A percentile compares a stretch with the other conserved stretches of the same genome.
Evolutionary conservation across 2,329 filamentous ascomycete species (phyloP).

Genomic region (Lasiodiplodia gonubiensis): DNA sequence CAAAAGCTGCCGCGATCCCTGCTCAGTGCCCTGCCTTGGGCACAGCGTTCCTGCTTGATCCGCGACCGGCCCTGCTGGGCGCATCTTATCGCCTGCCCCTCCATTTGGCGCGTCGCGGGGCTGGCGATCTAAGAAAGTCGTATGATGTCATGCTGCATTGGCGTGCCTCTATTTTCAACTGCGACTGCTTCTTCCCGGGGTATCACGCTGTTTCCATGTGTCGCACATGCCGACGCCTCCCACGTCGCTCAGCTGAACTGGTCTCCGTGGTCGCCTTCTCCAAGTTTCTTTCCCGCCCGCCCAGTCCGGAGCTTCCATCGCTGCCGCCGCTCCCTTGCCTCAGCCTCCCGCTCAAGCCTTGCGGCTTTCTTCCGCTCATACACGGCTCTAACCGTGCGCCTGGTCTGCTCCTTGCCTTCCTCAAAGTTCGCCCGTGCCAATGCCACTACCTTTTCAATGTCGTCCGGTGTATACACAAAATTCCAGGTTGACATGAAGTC

Average conservation of each 20-base stretch:
- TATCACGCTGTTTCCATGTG: slow-evolving; percentile 19
- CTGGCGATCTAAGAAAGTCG: slow-evolving; percentile 8
- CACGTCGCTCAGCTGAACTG: slow-evolving; percentile 63
- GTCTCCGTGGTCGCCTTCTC: slow-evolving; percentile 62
- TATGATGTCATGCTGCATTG: slow-evolving; percentile 23
- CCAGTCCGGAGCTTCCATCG: slow-evolving; percentile 52
- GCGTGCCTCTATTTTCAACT: slow-evolving; percentile 23
- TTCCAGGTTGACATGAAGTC: slow-evolving; percentile 98
- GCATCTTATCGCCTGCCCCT: slow-evolving; percentile 19
- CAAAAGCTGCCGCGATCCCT: slow-evolving; percentile 13
- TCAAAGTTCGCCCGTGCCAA: slow-evolving; percentile 86
- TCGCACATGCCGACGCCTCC: slow-evolving; percentile 20
- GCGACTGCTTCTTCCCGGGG: slow-evolving; percentile 7
- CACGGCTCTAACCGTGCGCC: slow-evolving; percentile 79
- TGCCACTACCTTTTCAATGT: slow-evolving; percentile 83
- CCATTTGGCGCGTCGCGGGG: slow-evolving; percentile 20
- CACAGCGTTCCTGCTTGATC: slow-evolving; percentile 23
- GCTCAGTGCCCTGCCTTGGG: background rate
- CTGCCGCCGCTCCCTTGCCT: slow-evolving; percentile 46
- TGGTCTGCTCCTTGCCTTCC: slow-evolving; percentile 80
- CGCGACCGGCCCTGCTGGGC: slow-evolving; percentile 14
- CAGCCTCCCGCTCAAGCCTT: slow-evolving; percentile 60
- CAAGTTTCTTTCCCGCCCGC: slow-evolving; percentile 60
- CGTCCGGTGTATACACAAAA: slow-evolving; percentile 89
- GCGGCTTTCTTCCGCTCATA: slow-evolving; percentile 86